Evolutionary conservation across 1,284 basidiomycete genomes (phyloP).

Genomic region (Melanopsichium pennsylvanicum): DNA sequence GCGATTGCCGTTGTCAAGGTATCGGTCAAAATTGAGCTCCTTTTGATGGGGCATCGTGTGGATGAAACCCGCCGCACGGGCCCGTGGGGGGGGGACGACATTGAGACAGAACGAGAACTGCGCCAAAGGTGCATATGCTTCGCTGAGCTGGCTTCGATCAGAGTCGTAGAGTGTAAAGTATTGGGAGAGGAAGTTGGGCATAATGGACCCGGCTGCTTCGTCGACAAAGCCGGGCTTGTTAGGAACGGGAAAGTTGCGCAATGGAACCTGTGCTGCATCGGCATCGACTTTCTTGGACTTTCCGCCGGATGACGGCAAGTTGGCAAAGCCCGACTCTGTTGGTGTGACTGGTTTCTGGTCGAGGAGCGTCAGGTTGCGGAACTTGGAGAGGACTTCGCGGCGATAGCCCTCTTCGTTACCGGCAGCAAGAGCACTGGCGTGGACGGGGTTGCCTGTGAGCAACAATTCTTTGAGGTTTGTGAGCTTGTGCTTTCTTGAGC

Average conservation of each 20-base stretch:
- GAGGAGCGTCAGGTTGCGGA: slow-evolving; percentile 46
- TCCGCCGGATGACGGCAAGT: slow-evolving; percentile 74
- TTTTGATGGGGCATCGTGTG: slow-evolving; percentile 77
- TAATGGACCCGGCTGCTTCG: slow-evolving; percentile 73
- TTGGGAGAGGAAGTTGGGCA: slow-evolving; percentile 79
- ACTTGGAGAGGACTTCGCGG: slow-evolving; percentile 45
- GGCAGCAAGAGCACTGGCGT: slow-evolving; percentile 73
- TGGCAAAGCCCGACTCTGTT: slow-evolving; percentile 72
- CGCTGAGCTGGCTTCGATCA: slow-evolving; percentile 74
- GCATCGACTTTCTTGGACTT: slow-evolving; percentile 50
- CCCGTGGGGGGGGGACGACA: slow-evolving; percentile 80
- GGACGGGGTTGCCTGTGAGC: slow-evolving; percentile 80
- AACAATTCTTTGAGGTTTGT: slow-evolving; percentile 72
- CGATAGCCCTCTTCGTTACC: slow-evolving; percentile 72
- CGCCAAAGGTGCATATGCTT: slow-evolving; percentile 82
- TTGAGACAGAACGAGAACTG: slow-evolving; percentile 88
- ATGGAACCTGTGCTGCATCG: slow-evolving; percentile 54
- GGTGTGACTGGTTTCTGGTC: slow-evolving; percentile 77
- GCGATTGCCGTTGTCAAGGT: slow-evolving; percentile 68
- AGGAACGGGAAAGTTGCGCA: slow-evolving; percentile 73
- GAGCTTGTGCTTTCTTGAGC: slow-evolving; percentile 42
- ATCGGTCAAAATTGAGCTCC: slow-evolving; percentile 77
- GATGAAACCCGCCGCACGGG: slow-evolving; percentile 62
- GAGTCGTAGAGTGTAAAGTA: slow-evolving; percentile 81
- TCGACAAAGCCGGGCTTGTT: slow-evolving; percentile 80